Evolutionary conservation across 345 rosid genomes (phyloP).

Genomic region (Gossypium mustelinum): DNA sequence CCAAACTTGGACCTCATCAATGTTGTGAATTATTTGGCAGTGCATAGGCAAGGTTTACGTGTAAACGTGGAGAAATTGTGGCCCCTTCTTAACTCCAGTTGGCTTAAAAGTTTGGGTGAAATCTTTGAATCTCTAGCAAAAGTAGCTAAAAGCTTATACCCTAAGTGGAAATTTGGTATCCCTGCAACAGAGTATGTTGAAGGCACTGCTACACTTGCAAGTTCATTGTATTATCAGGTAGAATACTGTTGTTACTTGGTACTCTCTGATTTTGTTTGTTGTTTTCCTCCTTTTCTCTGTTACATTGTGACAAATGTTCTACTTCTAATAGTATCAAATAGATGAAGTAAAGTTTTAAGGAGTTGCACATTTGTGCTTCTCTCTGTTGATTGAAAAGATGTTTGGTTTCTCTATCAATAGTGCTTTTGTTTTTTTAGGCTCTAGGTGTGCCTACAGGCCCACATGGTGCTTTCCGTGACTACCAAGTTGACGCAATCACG

Average conservation of each 20-base stretch:
- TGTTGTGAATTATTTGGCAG: slow-evolving; percentile 80
- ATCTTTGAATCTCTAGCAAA: slow-evolving; percentile 59
- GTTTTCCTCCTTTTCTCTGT: neutral
- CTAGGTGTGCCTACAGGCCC: slow-evolving; percentile 91
- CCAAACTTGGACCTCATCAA: slow-evolving; percentile 94
- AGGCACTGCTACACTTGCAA: slow-evolving; percentile 82
- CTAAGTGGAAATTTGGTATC: slow-evolving; percentile 72
- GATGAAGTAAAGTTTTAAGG: neutral
- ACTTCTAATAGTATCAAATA: neutral
- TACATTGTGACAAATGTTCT: neutral
- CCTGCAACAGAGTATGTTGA: slow-evolving; percentile 75
- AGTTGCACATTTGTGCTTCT: slow-evolving; percentile 1
- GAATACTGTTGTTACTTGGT: slow-evolving; percentile 23
- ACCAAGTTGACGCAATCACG: slow-evolving; percentile 92
- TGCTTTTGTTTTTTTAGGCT: slow-evolving; percentile 46
- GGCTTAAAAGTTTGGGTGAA: slow-evolving; percentile 55
- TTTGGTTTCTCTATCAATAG: slow-evolving; percentile 11
- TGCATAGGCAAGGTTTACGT: slow-evolving; percentile 79
- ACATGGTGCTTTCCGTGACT: slow-evolving; percentile 95
- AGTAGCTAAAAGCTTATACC: slow-evolving; percentile 52
- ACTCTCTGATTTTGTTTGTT: neutral
- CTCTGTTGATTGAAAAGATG: neutral
- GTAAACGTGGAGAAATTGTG: slow-evolving; percentile 65
- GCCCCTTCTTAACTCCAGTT: slow-evolving; percentile 53
- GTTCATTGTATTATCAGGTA: slow-evolving; percentile 89